Percentiles rank a stretch among this genome's conserved stretches.
Evolutionary conservation across 257 asterid species (phyloP).

Genomic region (Sherardia arvensis): DNA sequence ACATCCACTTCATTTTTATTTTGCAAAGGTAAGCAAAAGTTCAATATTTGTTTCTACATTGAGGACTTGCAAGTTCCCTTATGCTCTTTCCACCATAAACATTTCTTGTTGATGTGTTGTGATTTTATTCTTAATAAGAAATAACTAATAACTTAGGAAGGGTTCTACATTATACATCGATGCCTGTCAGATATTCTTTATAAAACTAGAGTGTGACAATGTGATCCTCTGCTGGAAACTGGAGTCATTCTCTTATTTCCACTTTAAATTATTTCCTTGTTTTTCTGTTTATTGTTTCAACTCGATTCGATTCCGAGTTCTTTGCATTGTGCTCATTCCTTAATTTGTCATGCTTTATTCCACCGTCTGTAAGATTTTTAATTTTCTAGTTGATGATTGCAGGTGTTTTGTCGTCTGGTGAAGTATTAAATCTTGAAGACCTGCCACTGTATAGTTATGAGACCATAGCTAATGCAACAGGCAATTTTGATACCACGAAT

Average conservation of each 20-base stretch:
- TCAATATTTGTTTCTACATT: not conserved
- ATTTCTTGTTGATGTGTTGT: too few species aligned
- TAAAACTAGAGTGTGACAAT: not conserved
- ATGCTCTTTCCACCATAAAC: too few species aligned
- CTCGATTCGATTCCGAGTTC: not conserved
- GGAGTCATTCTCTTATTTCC: not conserved
- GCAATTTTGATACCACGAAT: conserved; percentile 25
- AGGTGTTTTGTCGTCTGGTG: not conserved
- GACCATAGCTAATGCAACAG: conserved; percentile 37
- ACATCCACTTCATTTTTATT: not conserved
- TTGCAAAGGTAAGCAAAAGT: not conserved
- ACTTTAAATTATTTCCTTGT: not conserved
- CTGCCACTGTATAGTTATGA: conserved; percentile 15
- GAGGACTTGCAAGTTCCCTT: not conserved
- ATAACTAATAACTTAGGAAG: too few species aligned
- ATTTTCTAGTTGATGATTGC: not conserved
- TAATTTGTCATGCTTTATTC: not conserved
- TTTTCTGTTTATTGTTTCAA: not conserved
- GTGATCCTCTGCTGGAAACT: not conserved
- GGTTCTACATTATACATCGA: not conserved
- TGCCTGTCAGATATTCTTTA: not conserved
- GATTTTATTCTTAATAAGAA: too few species aligned
- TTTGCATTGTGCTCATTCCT: not conserved
- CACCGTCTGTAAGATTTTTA: not conserved
- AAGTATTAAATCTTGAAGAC: not conserved